Percentiles rank a stretch among this genome's conserved stretches.
Evolutionary conservation across 2,329 filamentous ascomycete genomes (phyloP).

Genomic region (Cladosporium velox): DNA sequence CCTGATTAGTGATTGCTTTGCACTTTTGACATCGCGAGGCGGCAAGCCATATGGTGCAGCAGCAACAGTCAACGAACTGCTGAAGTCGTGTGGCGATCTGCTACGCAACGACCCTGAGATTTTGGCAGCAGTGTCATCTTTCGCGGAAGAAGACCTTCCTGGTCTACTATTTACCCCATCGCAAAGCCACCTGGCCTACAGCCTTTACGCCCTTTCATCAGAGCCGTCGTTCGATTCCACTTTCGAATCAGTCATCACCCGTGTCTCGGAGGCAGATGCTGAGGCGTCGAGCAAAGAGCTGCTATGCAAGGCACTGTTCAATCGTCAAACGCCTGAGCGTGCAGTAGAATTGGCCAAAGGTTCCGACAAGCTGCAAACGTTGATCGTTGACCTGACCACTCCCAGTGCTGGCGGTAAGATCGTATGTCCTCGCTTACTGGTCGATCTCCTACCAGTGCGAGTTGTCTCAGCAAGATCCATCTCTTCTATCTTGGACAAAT

Average conservation of each 20-base stretch:
- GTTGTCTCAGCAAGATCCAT: constrained; percentile 5
- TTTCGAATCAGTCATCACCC: constrained; percentile 28
- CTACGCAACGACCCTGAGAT: constrained; percentile 47
- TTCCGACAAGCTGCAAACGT: constrained; percentile 10
- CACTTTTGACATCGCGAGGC: constrained; percentile 55
- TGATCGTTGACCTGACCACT: constrained; percentile 3
- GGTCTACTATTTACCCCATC: constrained; percentile 69
- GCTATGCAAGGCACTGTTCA: constrained; percentile 33
- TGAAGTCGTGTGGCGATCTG: constrained; percentile 47
- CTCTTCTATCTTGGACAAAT: neutral
- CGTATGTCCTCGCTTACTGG: constrained; percentile 11
- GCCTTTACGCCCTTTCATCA: constrained; percentile 55
- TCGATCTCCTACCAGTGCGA: constrained; percentile 7
- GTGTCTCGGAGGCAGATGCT: constrained; percentile 24
- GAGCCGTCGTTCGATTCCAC: constrained; percentile 38
- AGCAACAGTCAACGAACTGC: constrained; percentile 56
- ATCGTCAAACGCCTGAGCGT: constrained; percentile 39
- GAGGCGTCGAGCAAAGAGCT: constrained; percentile 8
- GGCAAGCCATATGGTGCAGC: constrained; percentile 69
- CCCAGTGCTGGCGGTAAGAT: constrained; percentile 2
- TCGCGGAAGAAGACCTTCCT: constrained; percentile 59
- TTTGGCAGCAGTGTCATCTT: constrained; percentile 42
- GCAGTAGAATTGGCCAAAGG: constrained; percentile 32
- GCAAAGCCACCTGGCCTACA: constrained; percentile 64
- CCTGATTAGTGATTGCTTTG: constrained; percentile 52